A percentile compares a stretch with the other conserved stretches of the same genome.
These are phyloP conservation scores for Capsicum rhomboideum DNA, from an alignment of 257 asterid genomes.

Conservation along the genomic window DNA sequence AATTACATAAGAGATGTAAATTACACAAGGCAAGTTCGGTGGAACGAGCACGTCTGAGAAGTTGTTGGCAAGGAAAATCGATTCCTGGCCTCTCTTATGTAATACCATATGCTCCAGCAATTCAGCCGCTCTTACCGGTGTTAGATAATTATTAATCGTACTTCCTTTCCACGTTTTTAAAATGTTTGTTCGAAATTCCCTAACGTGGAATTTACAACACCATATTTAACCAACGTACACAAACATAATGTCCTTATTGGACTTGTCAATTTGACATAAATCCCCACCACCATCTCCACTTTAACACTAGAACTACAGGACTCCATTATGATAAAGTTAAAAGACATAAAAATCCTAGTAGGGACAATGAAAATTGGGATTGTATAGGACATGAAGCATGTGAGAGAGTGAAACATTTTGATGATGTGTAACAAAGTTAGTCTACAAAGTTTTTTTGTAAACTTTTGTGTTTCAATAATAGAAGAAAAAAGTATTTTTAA, in stretches of 20 bases:
- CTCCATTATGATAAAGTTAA: background rate
- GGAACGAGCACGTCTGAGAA: too few relatives aligned
- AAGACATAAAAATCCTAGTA: background rate
- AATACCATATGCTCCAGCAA: too few relatives aligned
- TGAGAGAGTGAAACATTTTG: background rate
- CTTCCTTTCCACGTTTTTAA: background rate
- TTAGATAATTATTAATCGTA: background rate
- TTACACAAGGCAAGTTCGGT: too few relatives aligned
- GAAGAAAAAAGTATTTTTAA: background rate
- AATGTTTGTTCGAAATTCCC: background rate
- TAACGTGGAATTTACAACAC: background rate
- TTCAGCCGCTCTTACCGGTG: too few relatives aligned
- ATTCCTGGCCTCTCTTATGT: too few relatives aligned
- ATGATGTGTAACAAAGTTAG: too few relatives aligned
- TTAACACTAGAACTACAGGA: background rate
- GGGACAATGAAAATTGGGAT: background rate
- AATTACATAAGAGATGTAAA: too few relatives aligned
- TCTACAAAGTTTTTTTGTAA: background rate
- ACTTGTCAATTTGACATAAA: background rate
- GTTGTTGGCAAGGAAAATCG: too few relatives aligned
- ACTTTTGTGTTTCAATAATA: background rate
- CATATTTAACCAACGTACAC: background rate
- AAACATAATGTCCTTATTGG: background rate
- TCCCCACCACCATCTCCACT: too few relatives aligned
- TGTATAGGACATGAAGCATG: conserved; percentile 17